phyloP scores from a whole-genome alignment of 352 stramenopile genomes.

The Pythium rishiriense region DNA sequence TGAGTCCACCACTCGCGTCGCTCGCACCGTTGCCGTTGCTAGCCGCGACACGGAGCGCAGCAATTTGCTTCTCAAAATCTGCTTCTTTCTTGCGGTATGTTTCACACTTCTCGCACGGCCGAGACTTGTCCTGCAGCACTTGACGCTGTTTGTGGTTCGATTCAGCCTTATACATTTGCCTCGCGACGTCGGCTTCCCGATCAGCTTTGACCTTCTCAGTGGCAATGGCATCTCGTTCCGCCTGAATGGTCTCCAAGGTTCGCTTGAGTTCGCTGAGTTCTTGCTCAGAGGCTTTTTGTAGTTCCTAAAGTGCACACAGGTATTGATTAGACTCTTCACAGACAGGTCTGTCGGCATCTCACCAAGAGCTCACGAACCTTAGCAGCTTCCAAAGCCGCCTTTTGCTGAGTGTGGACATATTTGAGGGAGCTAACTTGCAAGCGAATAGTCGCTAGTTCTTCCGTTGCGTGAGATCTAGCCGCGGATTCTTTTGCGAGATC shows the following conservation, averaged over 20 bases:
- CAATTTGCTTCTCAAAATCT: slow-evolving; percentile 44
- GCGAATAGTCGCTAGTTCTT: slow-evolving; percentile 68
- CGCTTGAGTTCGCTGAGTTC: slow-evolving; percentile 74
- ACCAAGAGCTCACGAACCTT: slow-evolving; percentile 39
- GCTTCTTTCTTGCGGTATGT: slow-evolving; percentile 52
- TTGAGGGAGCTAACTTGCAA: slow-evolving; percentile 75
- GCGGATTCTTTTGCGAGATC: slow-evolving; percentile 68
- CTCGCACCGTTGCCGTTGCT: slow-evolving; percentile 13
- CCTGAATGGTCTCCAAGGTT: slow-evolving; percentile 53
- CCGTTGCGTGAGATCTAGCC: slow-evolving; percentile 68
- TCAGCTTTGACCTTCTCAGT: slow-evolving; percentile 57
- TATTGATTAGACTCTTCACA: no score
- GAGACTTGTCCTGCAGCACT: slow-evolving; percentile 53
- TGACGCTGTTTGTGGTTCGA: slow-evolving; percentile 53
- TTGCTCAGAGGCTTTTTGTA: slow-evolving; percentile 53
- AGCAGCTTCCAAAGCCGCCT: slow-evolving; percentile 57
- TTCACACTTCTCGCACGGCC: slow-evolving; percentile 61
- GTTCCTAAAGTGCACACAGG: slow-evolving; percentile 32
- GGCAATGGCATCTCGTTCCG: slow-evolving; percentile 50
- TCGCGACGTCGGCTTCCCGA: slow-evolving; percentile 60
- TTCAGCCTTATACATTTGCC: slow-evolving; percentile 64
- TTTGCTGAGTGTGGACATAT: slow-evolving; percentile 80
- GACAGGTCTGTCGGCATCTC: no score
- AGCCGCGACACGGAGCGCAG: slow-evolving; percentile 33
- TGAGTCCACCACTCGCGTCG: slow-evolving; percentile 37